These are phyloP conservation scores for Telfairia occidentalis DNA, from an alignment of 331 rosid species.

Conservation along the genomic window DNA sequence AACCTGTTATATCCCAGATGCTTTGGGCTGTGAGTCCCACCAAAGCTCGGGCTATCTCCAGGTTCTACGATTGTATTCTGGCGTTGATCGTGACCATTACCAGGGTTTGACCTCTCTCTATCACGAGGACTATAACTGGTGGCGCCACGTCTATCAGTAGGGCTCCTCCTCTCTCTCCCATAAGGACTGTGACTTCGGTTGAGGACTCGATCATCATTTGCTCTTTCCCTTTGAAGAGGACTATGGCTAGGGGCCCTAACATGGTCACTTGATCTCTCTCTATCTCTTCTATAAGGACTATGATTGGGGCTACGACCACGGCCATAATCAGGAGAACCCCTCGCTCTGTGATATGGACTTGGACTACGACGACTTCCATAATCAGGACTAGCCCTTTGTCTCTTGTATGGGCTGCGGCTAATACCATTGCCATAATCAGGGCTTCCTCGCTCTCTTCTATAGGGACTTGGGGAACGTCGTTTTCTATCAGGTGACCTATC, in stretches of 20 bases:
- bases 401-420: constrained; percentile 43
- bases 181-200: constrained; percentile 42
- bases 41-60: constrained; percentile 33
- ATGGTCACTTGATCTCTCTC: constrained; percentile 50
- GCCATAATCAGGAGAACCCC: constrained; percentile 54
- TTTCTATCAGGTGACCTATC: constrained; percentile 51
- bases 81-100: constrained; percentile 37
- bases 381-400: constrained; percentile 74
- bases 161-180: constrained; percentile 27
- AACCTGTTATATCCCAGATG: constrained; percentile 67
- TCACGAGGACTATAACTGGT: constrained; percentile 36
- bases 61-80: constrained; percentile 25
- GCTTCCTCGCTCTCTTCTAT: constrained; percentile 78
- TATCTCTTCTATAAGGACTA: constrained; percentile 43
- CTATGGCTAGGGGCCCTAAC: constrained; percentile 45
- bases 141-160: constrained; percentile 15
- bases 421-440: constrained; percentile 93
- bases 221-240: constrained; percentile 63
- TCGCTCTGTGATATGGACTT: constrained; percentile 49
- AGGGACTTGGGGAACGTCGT: constrained; percentile 85
- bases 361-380: constrained; percentile 55
- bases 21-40: constrained; percentile 74
- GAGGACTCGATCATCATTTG: constrained; percentile 18
- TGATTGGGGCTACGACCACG: constrained; percentile 38
- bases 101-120: constrained; percentile 22